A percentile compares a stretch with the other conserved stretches of the same genome.
Evolutionary conservation across 2,329 filamentous ascomycete species (phyloP).

Genomic region (Cladosporium sp.): DNA sequence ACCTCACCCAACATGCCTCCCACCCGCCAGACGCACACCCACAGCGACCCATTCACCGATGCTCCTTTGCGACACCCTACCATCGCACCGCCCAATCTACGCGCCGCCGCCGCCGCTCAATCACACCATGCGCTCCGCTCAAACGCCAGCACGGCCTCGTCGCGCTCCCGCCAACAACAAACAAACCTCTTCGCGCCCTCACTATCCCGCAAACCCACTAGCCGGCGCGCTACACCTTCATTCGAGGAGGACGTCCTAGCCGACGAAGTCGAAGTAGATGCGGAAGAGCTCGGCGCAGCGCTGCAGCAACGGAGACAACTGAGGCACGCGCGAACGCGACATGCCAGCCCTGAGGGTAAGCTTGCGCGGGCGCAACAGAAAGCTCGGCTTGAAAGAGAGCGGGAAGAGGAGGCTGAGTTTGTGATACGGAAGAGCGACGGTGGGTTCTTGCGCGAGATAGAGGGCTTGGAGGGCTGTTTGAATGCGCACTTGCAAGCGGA

Average conservation of each 20-base stretch:
- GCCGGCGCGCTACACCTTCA: conserved; percentile 8
- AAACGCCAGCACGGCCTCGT: conserved; percentile 15
- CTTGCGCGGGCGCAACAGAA: conserved; percentile 14
- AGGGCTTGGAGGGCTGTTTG: conserved; percentile 5
- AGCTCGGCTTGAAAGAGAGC: conserved; percentile 1
- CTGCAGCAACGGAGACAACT: conserved; percentile 10
- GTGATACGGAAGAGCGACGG: conserved; percentile 13
- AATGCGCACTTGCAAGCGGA: conserved; percentile 7
- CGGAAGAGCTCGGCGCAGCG: conserved; percentile 1
- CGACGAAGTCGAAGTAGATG: conserved; percentile 11
- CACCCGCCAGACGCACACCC: neutral
- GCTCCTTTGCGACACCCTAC: conserved; percentile 14
- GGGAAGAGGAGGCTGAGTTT: conserved; percentile 12
- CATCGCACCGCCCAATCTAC: conserved; percentile 10
- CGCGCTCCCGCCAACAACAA: conserved; percentile 14
- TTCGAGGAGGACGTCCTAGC: conserved; percentile 15
- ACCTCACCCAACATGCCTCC: conserved; percentile 6
- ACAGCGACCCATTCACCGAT: conserved; percentile 4
- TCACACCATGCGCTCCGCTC: conserved; percentile 8
- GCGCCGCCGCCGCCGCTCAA: conserved; percentile 8
- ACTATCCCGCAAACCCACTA: conserved; percentile 10
- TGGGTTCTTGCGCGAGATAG: neutral
- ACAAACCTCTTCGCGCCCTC: conserved; percentile 17
- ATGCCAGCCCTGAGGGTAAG: conserved; percentile 4
- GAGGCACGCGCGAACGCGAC: neutral